Conservation (phyloP, 1,139 yeast species). For the Entelexis paramagnoliae region DNA sequence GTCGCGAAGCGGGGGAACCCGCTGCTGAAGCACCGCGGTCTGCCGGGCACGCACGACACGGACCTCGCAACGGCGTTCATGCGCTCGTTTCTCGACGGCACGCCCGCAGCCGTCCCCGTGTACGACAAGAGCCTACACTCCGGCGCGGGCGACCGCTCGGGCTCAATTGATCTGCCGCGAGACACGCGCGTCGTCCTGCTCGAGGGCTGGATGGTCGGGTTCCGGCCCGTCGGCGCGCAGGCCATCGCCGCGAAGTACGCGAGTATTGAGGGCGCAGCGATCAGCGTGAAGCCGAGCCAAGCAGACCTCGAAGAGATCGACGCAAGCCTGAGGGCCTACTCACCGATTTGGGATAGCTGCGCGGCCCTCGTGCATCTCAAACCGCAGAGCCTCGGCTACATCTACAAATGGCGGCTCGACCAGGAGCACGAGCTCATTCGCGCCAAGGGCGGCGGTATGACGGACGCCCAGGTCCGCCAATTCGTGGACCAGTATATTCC, state of each 20-base stretch:
- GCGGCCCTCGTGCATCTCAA: constrained; percentile 54
- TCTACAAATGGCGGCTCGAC: constrained; percentile 70
- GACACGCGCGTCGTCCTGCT: constrained; percentile 54
- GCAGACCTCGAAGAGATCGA: constrained; percentile 41
- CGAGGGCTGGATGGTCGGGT: constrained; percentile 96
- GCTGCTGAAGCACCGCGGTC: constrained; percentile 67
- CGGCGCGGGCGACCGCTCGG: constrained; percentile 73
- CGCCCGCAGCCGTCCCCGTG: constrained; percentile 42
- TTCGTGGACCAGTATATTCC: constrained; percentile 87
- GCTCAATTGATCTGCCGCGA: constrained; percentile 23
- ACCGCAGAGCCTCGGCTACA: constrained; percentile 50
- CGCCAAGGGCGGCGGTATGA: constrained; percentile 62
- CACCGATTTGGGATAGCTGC: constrained; percentile 47
- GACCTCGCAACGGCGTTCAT: constrained; percentile 32
- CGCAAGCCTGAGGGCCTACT: constrained; percentile 40
- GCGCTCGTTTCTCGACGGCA: constrained; percentile 26
- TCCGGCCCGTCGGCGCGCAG: constrained; percentile 38
- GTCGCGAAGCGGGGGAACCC: constrained; percentile 42
- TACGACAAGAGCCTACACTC: constrained; percentile 67
- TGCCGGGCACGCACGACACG: constrained; percentile 91
- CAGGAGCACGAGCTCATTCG: constrained; percentile 66
- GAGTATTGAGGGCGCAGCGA: not conserved
- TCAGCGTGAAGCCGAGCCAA: constrained; percentile 22
- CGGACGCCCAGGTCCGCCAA: constrained; percentile 50
- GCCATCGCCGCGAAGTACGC: constrained; percentile 22